Evolutionary conservation across 768 basidiomycete species (phyloP).

Genomic region (Hericium erinaceus): DNA sequence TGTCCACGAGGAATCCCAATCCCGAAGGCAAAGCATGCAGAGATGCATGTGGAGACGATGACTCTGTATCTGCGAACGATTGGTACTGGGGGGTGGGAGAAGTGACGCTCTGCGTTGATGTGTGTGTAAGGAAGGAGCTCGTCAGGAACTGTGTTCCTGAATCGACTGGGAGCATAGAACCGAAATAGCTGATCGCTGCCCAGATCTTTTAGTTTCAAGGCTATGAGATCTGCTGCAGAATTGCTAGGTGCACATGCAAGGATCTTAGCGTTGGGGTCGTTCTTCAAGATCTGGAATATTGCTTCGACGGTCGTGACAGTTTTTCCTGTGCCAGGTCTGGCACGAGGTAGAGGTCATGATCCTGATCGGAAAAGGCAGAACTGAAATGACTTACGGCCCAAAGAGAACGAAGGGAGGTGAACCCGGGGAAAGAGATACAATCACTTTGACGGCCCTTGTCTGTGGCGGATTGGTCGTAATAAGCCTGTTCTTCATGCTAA

Average conservation of each 20-base stretch:
- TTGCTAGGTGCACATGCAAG: constrained; percentile 64
- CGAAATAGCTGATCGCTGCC: constrained; percentile 37
- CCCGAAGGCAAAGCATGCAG: constrained; percentile 44
- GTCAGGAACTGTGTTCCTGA: constrained; percentile 27
- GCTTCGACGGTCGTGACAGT: constrained; percentile 58
- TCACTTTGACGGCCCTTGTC: constrained; percentile 39
- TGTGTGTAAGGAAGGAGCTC: constrained; percentile 29
- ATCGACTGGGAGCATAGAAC: constrained; percentile 48
- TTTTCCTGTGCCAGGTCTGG: constrained; percentile 58
- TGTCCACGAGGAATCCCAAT: constrained; percentile 53
- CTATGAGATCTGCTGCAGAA: constrained; percentile 55
- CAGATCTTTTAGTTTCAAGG: constrained; percentile 30
- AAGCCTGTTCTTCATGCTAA: constrained; percentile 17
- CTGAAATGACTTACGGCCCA: constrained; percentile 44
- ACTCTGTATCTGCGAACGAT: constrained; percentile 37
- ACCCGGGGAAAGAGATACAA: constrained; percentile 35
- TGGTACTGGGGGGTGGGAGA: constrained; percentile 37
- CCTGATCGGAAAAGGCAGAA: neutral
- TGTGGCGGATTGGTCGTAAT: constrained; percentile 39
- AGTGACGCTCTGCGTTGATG: constrained; percentile 26
- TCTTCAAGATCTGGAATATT: constrained; percentile 43
- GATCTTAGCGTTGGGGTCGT: constrained; percentile 34
- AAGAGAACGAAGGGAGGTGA: constrained; percentile 50
- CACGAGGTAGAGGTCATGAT: neutral
- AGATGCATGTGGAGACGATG: constrained; percentile 58